phyloP scores from a whole-genome alignment of 2,329 filamentous ascomycete species.

The Sphaerostilbella broomeana region DNA sequence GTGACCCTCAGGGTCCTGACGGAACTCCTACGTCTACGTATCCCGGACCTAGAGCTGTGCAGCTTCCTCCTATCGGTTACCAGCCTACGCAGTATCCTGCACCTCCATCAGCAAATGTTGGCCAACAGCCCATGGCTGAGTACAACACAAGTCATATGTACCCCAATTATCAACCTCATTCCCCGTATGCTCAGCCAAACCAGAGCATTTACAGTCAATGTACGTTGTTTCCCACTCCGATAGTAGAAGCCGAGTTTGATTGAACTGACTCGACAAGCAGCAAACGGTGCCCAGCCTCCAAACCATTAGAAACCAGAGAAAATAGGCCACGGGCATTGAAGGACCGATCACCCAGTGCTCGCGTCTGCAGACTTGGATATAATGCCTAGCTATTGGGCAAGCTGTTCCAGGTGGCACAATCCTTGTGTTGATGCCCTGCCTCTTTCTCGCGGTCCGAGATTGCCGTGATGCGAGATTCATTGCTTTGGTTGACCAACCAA shows the following conservation, averaged over 20 bases:
- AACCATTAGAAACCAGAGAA: conserved; percentile 27
- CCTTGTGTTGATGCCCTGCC: too few species aligned
- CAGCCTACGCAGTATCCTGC: conserved; percentile 60
- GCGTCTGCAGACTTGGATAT: too few species aligned
- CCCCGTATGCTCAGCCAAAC: conserved; percentile 50
- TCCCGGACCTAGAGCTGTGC: conserved; percentile 51
- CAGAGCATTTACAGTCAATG: conserved; percentile 56
- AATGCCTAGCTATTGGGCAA: too few species aligned
- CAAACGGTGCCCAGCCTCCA: conserved; percentile 29
- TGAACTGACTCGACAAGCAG: conserved; percentile 16
- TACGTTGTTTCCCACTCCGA: conserved; percentile 26
- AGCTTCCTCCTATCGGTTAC: conserved; percentile 71
- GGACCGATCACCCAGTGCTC: too few species aligned
- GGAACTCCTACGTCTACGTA: conserved; percentile 46
- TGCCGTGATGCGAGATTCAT: too few species aligned
- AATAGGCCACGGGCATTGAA: conserved; percentile 23
- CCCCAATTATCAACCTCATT: conserved; percentile 50
- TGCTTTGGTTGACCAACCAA: too few species aligned
- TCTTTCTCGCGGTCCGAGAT: not conserved
- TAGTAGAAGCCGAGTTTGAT: not conserved
- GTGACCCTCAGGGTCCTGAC: conserved; percentile 39
- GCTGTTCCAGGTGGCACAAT: too few species aligned
- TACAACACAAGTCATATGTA: conserved; percentile 52
- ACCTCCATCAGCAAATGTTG: conserved; percentile 48
- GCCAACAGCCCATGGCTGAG: conserved; percentile 47